Percentiles rank a stretch among this genome's conserved stretches.
phyloP scores from a whole-genome alignment of 306 rosid genomes.

The Gynostemma pentaphyllum region DNA sequence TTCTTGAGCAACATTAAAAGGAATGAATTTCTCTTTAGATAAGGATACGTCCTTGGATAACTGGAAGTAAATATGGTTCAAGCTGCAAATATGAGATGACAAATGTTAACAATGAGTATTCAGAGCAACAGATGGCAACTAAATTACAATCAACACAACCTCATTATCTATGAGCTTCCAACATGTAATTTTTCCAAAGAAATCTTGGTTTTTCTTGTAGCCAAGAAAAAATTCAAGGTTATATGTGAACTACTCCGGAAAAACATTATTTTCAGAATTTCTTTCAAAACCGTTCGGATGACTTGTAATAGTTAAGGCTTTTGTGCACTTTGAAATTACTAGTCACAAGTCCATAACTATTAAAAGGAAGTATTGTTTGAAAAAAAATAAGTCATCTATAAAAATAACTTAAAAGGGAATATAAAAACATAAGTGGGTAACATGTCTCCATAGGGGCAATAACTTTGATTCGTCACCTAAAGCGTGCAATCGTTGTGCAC shows the following conservation, averaged over 20 bases:
- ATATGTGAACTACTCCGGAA: too few relatives aligned
- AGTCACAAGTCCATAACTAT: too few relatives aligned
- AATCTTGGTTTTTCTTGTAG: slow-evolving; percentile 92
- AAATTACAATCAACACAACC: slow-evolving; percentile 29
- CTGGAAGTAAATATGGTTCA: slow-evolving; percentile 78
- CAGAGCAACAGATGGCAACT: slow-evolving; percentile 9
- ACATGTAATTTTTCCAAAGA: slow-evolving; percentile 89
- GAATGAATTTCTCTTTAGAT: slow-evolving; percentile 13
- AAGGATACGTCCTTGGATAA: slow-evolving; percentile 97
- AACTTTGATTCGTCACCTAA: slow-evolving; percentile 71
- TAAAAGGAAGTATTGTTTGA: too few relatives aligned
- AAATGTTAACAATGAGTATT: slow-evolving; percentile 21
- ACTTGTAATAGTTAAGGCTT: too few relatives aligned
- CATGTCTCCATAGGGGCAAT: slow-evolving; percentile 99
- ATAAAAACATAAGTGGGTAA: too few relatives aligned
- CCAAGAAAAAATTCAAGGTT: slow-evolving; percentile 19
- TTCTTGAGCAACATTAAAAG: slow-evolving; percentile 10
- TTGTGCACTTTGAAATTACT: too few relatives aligned
- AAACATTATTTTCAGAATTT: too few relatives aligned
- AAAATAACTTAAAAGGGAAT: too few relatives aligned
- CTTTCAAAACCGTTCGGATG: too few relatives aligned
- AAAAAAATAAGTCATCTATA: too few relatives aligned
- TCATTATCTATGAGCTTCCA: slow-evolving; percentile 92
- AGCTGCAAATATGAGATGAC: slow-evolving; percentile 47
- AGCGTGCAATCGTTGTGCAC: slow-evolving; percentile 66